phyloP scores from a whole-genome alignment of 345 rosid species.

The Noccaea bulbosa region DNA sequence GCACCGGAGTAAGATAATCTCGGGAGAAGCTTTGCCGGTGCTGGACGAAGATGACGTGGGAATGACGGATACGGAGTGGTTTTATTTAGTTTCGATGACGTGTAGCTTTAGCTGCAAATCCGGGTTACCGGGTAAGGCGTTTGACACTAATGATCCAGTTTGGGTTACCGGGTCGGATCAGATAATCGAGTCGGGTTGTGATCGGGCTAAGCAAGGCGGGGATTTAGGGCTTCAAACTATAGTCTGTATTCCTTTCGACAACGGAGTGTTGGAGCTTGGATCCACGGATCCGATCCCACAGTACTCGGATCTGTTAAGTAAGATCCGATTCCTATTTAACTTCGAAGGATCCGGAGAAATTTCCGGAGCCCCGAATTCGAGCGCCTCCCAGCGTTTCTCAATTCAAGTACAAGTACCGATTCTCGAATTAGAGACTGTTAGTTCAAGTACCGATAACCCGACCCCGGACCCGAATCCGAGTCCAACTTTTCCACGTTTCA shows the following conservation, averaged over 20 bases:
- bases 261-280: slow-evolving; percentile 90
- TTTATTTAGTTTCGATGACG: slow-evolving; percentile 85
- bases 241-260: slow-evolving; percentile 70
- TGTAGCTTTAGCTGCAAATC: slow-evolving; percentile 63
- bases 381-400: slow-evolving; percentile 13
- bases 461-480: slow-evolving; percentile 17
- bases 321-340: slow-evolving; percentile 64
- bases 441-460: slow-evolving; percentile 30
- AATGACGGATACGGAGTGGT: slow-evolving; percentile 92
- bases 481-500: slow-evolving; percentile 21
- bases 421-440: slow-evolving; percentile 29
- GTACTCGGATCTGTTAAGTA: slow-evolving; percentile 69
- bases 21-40: slow-evolving; percentile 48
- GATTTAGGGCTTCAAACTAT: slow-evolving; percentile 76
- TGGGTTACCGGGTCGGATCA: slow-evolving; percentile 76
- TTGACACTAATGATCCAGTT: slow-evolving; percentile 53
- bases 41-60: slow-evolving; percentile 58
- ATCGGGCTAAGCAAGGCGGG: slow-evolving; percentile 69
- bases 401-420: no score
- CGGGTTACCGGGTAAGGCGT: slow-evolving; percentile 77
- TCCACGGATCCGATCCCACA: slow-evolving; percentile 69
- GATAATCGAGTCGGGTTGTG: slow-evolving; percentile 59
- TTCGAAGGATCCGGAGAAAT: slow-evolving; percentile 48
- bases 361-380: slow-evolving; percentile 37
- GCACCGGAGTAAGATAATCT: slow-evolving; percentile 66